Base-by-base conservation (phyloP, 805 yeast genomes). In the Cyberlindnera subsufficiens region DNA sequence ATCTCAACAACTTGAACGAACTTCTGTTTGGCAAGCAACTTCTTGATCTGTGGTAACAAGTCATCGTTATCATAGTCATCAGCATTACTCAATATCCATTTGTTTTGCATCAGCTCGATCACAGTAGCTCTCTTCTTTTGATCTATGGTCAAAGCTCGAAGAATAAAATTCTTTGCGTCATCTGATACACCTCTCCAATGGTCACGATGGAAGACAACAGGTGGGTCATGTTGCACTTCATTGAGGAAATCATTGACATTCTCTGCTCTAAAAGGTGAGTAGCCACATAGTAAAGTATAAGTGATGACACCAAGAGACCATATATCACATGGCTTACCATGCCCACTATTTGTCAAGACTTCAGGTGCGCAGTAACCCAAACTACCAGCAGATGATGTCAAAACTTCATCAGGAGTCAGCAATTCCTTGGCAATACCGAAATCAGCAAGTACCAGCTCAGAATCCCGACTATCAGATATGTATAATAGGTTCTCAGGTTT, bases 341-440 rank as follows among this genome's bases (percentile, higher is more conserved):
- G 97, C 8, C 96, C 98, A 32, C 72, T 69, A 14, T 85, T 80
- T 34, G 80, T 66, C 32, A 91, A 73, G 7, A 91, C 89, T 59
- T 91, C 99, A 0, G 99, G 99, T 0, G 98, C 98, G 30, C 96
- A 96, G 61, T 91, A 91, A 2, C 99, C 98, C 64, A 87, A 81
- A 1, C 96, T 86, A 1, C 98, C 98, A 1, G 96, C 96, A 34
- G 86, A 81, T 18, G 82, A 69, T 29, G 73, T 78, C 45, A 87
- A 68, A 46, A 77, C 67, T 43, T 84, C 87, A 52, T 78, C 75
- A 4, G 78, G 72, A 11, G 71, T 62, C 45, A 72, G 69, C 50
- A 91, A 67, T 53, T 77, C 74, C 61, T 87, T 87, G 30, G 98
- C 96, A 48, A 91, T 93, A 39, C 99, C 99, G 63, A 91, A 91